Evolutionary conservation across 2,329 filamentous ascomycete species (phyloP).

Genomic region (Aspergillus sclerotialis): DNA sequence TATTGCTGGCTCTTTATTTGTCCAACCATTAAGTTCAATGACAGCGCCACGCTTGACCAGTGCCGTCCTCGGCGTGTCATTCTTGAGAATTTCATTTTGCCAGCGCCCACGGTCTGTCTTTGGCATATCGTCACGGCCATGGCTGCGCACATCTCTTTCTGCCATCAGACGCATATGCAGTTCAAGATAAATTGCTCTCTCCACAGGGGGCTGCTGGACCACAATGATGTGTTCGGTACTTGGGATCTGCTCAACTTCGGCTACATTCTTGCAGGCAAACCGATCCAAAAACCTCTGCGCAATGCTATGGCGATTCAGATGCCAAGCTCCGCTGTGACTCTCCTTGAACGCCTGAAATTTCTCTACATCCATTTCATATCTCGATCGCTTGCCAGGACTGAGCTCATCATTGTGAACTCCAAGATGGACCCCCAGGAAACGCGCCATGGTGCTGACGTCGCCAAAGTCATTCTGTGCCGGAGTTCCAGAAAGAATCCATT

Average conservation of each 20-base stretch:
- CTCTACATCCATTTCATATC: constrained; percentile 40
- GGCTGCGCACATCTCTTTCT: constrained; percentile 39
- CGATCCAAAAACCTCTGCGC: constrained; percentile 51
- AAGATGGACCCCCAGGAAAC: constrained; percentile 49
- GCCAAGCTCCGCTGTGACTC: constrained; percentile 45
- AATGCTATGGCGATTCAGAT: constrained; percentile 42
- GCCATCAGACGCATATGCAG: constrained; percentile 48
- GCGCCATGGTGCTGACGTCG: constrained; percentile 53
- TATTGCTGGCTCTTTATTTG: constrained; percentile 16
- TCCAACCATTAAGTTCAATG: constrained; percentile 25
- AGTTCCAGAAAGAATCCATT: constrained; percentile 59
- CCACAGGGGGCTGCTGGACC: constrained; percentile 39
- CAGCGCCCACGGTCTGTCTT: constrained; percentile 27
- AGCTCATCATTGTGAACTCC: constrained; percentile 46
- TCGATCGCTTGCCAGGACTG: constrained; percentile 38
- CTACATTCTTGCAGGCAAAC: constrained; percentile 45
- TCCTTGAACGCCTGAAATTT: constrained; percentile 49
- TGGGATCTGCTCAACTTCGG: constrained; percentile 40
- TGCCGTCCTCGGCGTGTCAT: constrained; percentile 45
- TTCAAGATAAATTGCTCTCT: constrained; percentile 50
- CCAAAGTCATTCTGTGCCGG: constrained; percentile 52
- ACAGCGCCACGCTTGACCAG: constrained; percentile 43
- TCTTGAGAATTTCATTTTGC: constrained; percentile 42
- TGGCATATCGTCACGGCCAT: constrained; percentile 16
- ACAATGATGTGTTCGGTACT: constrained; percentile 39